Evolutionary conservation across 2,329 filamentous ascomycete species (phyloP).

Genomic region (Colletotrichum sp.): DNA sequence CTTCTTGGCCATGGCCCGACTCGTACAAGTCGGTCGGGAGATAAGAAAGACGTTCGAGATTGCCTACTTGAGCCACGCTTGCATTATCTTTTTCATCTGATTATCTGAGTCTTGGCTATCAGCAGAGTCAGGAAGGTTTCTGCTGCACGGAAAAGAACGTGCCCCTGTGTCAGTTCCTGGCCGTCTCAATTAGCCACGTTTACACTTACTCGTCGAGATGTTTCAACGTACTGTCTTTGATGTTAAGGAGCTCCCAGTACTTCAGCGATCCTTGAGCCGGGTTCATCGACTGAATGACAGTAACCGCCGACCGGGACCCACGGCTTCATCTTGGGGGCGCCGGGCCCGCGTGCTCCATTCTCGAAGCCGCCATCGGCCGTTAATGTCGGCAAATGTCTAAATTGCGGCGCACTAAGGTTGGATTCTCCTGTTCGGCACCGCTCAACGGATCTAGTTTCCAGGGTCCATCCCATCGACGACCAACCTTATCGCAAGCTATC

Average conservation of each 20-base stretch:
- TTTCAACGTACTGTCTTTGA: neutral
- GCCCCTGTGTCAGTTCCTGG: neutral
- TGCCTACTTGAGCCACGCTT: neutral
- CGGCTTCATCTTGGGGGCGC: neutral
- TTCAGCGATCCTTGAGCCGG: neutral
- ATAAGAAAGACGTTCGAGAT: conserved; percentile 8
- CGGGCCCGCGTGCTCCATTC: neutral
- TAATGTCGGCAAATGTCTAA: neutral
- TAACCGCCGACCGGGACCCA: neutral
- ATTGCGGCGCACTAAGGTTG: neutral
- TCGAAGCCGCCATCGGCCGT: neutral
- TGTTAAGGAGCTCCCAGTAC: neutral
- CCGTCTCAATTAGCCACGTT: neutral
- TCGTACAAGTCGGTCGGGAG: neutral
- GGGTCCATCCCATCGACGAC: neutral
- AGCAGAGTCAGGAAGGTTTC: neutral
- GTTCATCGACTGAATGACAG: neutral
- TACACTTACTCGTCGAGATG: neutral
- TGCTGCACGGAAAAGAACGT: neutral
- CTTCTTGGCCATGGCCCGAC: neutral
- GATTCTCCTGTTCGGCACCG: neutral
- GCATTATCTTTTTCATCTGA: conserved; percentile 5
- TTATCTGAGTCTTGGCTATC: neutral
- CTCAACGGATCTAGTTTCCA: neutral
- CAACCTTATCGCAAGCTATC: neutral